Percentiles rank a stretch among this genome's conserved stretches.
phyloP scores from a whole-genome alignment of 2,329 filamentous ascomycete species.

The Penicillium sp. region DNA sequence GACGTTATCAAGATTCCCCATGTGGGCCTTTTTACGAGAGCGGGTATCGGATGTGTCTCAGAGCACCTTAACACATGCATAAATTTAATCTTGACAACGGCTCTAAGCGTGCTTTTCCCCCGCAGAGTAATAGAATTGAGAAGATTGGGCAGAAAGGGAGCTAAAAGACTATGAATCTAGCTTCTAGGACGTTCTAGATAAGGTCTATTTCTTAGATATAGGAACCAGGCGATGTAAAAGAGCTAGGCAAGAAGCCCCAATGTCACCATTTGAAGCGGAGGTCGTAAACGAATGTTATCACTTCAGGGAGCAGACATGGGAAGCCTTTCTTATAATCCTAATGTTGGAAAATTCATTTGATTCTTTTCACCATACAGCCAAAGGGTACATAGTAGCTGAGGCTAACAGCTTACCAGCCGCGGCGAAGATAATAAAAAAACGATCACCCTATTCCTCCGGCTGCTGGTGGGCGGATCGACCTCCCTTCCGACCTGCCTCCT shows the following conservation, averaged over 20 bases:
- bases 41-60: neutral
- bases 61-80: neutral
- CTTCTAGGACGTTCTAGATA: neutral
- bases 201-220: neutral
- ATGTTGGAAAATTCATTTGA: neutral
- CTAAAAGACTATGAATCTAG: neutral
- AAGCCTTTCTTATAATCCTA: neutral
- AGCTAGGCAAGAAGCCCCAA: neutral
- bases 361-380: neutral
- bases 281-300: neutral
- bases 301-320: neutral
- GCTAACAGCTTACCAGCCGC: neutral
- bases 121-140: too few species aligned
- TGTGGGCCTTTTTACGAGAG: neutral
- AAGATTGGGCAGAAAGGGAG: neutral
- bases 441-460: neutral
- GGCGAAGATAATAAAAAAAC: neutral
- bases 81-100: neutral
- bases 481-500: slow-evolving; percentile 56
- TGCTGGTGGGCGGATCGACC: neutral
- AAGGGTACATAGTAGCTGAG: neutral
- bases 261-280: neutral
- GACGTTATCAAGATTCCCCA: neutral
- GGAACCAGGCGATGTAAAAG: neutral
- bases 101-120: too few species aligned